A percentile compares a stretch with the other conserved stretches of the same genome.
phyloP scores from a whole-genome alignment of 768 basidiomycete genomes.

The Boletus pseudo-olivaceus region DNA sequence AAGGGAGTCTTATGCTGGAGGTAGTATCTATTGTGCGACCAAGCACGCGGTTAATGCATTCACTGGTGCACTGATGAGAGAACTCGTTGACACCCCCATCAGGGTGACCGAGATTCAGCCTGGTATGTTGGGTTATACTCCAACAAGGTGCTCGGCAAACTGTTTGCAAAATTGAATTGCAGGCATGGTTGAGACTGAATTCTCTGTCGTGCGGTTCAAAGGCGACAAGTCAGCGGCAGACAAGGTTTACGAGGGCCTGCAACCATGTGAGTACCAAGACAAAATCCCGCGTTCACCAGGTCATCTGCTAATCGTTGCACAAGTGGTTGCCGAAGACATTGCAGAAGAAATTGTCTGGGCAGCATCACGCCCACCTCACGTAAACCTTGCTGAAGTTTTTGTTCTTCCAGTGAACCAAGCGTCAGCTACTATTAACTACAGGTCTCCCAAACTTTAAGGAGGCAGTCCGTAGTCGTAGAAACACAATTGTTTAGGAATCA shows the following conservation, averaged over 20 bases:
- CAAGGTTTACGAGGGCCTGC: slow-evolving; percentile 86
- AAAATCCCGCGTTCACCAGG: neutral
- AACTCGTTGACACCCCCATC: slow-evolving; percentile 90
- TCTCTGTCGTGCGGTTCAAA: slow-evolving; percentile 85
- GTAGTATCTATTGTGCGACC: slow-evolving; percentile 90
- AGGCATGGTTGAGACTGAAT: slow-evolving; percentile 91
- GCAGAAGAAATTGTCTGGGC: slow-evolving; percentile 99
- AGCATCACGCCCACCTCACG: slow-evolving; percentile 86
- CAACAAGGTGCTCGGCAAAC: slow-evolving; percentile 1
- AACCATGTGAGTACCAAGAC: slow-evolving; percentile 60
- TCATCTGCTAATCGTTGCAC: slow-evolving; percentile 2
- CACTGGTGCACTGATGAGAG: slow-evolving; percentile 73
- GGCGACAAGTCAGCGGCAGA: slow-evolving; percentile 81
- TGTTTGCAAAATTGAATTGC: neutral
- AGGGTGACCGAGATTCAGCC: slow-evolving; percentile 95
- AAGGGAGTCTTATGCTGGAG: slow-evolving; percentile 83
- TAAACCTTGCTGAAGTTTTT: slow-evolving; percentile 82
- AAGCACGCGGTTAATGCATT: slow-evolving; percentile 87
- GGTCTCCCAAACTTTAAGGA: slow-evolving; percentile 29
- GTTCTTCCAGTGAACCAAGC: slow-evolving; percentile 83
- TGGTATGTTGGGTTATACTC: slow-evolving; percentile 40
- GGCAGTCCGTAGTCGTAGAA: neutral
- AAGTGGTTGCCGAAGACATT: slow-evolving; percentile 82
- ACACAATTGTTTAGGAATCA: neutral
- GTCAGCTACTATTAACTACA: slow-evolving; percentile 58